Evolutionary conservation across 140 eudicot species (phyloP).

Genomic region (Artemisia princeps): DNA sequence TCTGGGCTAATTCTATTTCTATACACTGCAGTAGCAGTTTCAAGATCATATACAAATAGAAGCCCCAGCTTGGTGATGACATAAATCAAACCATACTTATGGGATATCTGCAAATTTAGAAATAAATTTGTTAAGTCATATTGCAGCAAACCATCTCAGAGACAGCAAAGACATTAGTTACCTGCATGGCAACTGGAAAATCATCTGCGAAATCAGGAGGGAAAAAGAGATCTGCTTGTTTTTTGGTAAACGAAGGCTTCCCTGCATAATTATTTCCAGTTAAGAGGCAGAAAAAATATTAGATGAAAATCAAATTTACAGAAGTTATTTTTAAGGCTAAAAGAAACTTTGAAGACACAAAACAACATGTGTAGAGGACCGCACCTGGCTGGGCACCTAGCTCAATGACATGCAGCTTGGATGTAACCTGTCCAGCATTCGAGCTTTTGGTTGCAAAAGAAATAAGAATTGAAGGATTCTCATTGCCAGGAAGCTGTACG

Average conservation of each 20-base stretch:
- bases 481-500: slow-evolving; percentile 82
- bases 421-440: slow-evolving; percentile 86
- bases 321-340: not conserved
- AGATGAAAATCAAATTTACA: not conserved
- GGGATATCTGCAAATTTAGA: slow-evolving; percentile 31
- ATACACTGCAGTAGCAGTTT: slow-evolving; percentile 92
- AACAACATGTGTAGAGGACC: slow-evolving; percentile 7
- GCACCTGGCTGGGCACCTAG: slow-evolving; percentile 99
- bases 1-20: slow-evolving; percentile 98
- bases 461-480: slow-evolving; percentile 82
- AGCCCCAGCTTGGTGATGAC: slow-evolving; percentile 94
- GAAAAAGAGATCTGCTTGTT: slow-evolving; percentile 96
- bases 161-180: slow-evolving; percentile 21
- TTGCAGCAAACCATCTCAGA: slow-evolving; percentile 13
- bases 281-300: not conserved
- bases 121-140: slow-evolving; percentile 18
- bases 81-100: slow-evolving; percentile 62
- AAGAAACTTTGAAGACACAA: slow-evolving; percentile 1
- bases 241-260: slow-evolving; percentile 80
- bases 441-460: slow-evolving; percentile 86
- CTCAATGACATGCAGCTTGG: slow-evolving; percentile 89
- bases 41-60: slow-evolving; percentile 67
- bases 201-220: slow-evolving; percentile 98
- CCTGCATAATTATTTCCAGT: slow-evolving; percentile 43
- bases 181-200: slow-evolving; percentile 99